Conservation (phyloP, 306 rosid genomes). For the Alnus rubra region DNA sequence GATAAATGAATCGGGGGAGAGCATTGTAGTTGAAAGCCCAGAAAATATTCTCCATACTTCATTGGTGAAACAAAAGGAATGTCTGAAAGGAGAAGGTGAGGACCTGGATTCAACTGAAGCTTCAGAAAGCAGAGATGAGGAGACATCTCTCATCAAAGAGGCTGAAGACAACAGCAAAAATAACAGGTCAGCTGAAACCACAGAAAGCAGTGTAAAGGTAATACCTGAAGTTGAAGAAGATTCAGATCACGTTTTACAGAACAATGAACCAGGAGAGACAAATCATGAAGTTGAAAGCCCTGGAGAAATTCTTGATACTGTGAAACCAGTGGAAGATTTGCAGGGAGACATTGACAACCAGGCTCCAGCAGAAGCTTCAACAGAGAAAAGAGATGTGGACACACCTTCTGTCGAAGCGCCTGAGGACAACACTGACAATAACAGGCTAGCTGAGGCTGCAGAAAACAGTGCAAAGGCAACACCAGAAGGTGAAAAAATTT, state of each 20-base stretch:
- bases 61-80: not conserved
- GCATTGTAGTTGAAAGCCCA: conserved; percentile 4
- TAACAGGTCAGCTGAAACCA: not conserved
- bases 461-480: conserved; percentile 3
- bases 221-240: not conserved
- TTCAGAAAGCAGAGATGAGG: not conserved
- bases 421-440: conserved; percentile 8
- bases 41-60: not conserved
- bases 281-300: conserved; percentile 10
- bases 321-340: conserved; percentile 18
- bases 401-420: conserved; percentile 6
- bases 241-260: not conserved
- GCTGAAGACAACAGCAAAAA: not conserved
- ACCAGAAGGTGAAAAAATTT: conserved; percentile 18
- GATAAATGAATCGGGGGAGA: conserved; percentile 15
- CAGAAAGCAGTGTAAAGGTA: not conserved
- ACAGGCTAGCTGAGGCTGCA: not conserved
- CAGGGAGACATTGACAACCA: conserved; percentile 12
- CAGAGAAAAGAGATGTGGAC: conserved; percentile 16
- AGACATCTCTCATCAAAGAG: not conserved
- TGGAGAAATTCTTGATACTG: conserved; percentile 6
- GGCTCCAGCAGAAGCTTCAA: conserved; percentile 17
- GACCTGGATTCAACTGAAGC: not conserved
- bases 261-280: conserved; percentile 15
- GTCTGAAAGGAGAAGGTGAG: not conserved